These are phyloP conservation scores for peach (Prunus persica) DNA, from an alignment of 306 rosid genomes.

Conservation along the genomic window DNA sequence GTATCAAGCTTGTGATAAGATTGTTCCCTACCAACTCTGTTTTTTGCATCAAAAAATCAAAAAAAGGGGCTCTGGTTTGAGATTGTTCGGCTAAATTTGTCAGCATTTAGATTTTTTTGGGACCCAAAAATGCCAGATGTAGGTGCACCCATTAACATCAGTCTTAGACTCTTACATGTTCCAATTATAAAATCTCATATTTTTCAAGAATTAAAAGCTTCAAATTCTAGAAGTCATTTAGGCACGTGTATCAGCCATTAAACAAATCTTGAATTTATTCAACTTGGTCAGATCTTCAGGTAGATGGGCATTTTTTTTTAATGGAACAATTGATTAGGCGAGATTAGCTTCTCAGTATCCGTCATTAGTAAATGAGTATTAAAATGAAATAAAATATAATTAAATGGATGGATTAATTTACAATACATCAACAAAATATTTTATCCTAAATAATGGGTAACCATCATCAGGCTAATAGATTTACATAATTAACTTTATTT, in stretches of 20 bases:
- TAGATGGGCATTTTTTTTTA: too few relatives aligned
- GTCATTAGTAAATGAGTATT: not conserved
- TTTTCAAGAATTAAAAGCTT: too few relatives aligned
- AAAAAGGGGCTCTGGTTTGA: conserved; percentile 7
- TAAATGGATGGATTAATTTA: not conserved
- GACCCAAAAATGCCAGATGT: not conserved
- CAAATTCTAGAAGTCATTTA: not conserved
- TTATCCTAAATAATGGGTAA: not conserved
- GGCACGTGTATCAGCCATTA: not conserved
- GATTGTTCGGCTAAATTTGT: conserved; percentile 1
- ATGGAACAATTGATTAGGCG: too few relatives aligned
- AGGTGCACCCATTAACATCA: conserved; percentile 1
- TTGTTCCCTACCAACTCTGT: not conserved
- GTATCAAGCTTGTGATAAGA: not conserved
- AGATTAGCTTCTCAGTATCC: too few relatives aligned
- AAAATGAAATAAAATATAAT: not conserved
- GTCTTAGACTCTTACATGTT: not conserved
- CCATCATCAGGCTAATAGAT: not conserved
- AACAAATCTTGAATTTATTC: too few relatives aligned
- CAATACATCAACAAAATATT: not conserved
- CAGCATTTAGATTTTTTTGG: not conserved
- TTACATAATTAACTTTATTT: not conserved
- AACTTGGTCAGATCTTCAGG: too few relatives aligned
- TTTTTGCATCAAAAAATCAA: conserved; percentile 15
- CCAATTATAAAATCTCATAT: too few relatives aligned